Percentiles rank a stretch among this genome's conserved stretches.
These are phyloP conservation scores for Trichophyton simii DNA, from an alignment of 2,329 filamentous ascomycete genomes.

Conservation along the genomic window DNA sequence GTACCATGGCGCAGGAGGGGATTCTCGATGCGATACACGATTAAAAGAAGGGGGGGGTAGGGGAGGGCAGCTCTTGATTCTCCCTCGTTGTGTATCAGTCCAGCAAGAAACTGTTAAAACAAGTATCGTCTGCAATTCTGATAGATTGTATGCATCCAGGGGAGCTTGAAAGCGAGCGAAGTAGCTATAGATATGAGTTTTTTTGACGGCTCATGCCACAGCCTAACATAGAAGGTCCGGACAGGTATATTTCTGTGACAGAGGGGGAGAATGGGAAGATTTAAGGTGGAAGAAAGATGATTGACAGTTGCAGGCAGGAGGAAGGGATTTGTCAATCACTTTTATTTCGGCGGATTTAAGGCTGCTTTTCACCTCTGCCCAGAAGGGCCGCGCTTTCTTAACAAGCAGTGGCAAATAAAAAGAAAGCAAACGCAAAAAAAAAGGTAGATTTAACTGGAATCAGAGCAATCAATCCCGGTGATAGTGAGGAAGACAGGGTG, in stretches of 20 bases:
- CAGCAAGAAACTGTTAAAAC: not conserved
- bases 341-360: not conserved
- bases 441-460: not conserved
- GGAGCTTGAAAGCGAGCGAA: not conserved
- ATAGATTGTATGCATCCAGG: not conserved
- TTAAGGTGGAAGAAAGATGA: not conserved
- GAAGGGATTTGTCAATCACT: not conserved
- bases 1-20: not conserved
- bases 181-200: not conserved
- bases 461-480: conserved; percentile 3
- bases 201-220: not conserved
- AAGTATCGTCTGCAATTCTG: not conserved
- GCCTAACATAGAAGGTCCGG: not conserved
- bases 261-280: not conserved
- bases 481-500: conserved; percentile 1
- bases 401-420: conserved; percentile 2
- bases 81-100: not conserved
- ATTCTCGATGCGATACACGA: not conserved
- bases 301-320: not conserved
- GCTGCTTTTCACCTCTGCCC: not conserved
- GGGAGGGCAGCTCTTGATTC: not conserved
- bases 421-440: conserved; percentile 2
- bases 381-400: not conserved
- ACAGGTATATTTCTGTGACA: not conserved
- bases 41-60: not conserved